Evolutionary conservation across 1,284 basidiomycete species (phyloP), one percentile per base, ranked within the genome.

Genomic region (Sutorius eximius): DNA sequence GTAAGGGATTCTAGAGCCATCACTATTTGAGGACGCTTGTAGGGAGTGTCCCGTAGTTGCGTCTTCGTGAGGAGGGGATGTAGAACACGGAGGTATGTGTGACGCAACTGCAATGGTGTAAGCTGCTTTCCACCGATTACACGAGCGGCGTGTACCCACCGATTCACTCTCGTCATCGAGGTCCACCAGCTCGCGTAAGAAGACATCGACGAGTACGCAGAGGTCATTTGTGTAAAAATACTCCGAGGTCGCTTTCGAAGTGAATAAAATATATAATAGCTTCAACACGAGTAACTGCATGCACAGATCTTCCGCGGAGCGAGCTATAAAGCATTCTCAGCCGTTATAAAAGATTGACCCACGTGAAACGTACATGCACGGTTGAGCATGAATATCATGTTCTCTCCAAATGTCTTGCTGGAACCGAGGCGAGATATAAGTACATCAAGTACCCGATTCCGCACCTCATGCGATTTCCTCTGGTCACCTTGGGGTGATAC

Each of bases 191-290:
- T 97, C 94, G 41, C 96, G 86, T 30, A 99, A 81, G 65, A 99
- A 98, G 4, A 99, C 95, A 66, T 99, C 96, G 11, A 98, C 93
- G 11, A 99, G 78, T 2, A 99, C 96, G 59, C 92, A 85, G 29
- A 99, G 79, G 66, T 99, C 96, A 69, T 99, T 99, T 12, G 95
- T 98, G 74, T 98, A 99, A 66, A 99, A 98, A 71, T 93, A 99
- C 71, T 98, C 95, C 12, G 91, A 87, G 12, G 95, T 96, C 27
- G 91, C 93, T 55, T 88, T 86, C 0, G 93, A 97, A 16, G 94
- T 96, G 72, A 98, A 99, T 6, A 99, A 79, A 2, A 98, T 82
- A 69, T 97, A 99, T 3, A 99, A 81, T 45, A 98, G 82, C 74
- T 99, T 99, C 63, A 99, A 79, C 49, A 98, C 89, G 43, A 99